phyloP scores from a whole-genome alignment of 2,329 filamentous ascomycete species.

The Xylaria sp. region DNA sequence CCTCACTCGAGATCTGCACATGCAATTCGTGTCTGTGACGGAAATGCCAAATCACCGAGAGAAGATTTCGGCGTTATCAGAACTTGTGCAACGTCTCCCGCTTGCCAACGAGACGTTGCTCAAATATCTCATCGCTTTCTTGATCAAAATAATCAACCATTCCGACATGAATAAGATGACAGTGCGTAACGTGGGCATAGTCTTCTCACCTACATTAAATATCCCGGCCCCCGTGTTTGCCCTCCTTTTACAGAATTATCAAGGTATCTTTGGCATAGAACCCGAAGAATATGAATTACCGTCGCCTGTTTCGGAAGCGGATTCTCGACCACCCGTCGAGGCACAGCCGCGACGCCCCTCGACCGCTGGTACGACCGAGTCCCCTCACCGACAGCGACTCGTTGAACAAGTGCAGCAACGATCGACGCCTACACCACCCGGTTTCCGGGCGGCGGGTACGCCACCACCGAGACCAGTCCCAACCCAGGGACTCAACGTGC shows the following conservation, averaged over 20 bases:
- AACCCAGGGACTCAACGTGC: constrained; percentile 50
- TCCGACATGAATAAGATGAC: constrained; percentile 97
- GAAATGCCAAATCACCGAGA: constrained; percentile 80
- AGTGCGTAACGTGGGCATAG: constrained; percentile 95
- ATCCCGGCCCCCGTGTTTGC: constrained; percentile 96
- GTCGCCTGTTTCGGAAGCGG: constrained; percentile 55
- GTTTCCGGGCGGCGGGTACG: constrained; percentile 54
- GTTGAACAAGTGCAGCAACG: constrained; percentile 56
- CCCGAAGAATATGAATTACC: constrained; percentile 72
- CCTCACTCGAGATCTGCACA: constrained; percentile 87
- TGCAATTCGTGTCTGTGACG: constrained; percentile 86
- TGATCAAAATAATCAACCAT: constrained; percentile 93
- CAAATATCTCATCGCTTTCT: constrained; percentile 84
- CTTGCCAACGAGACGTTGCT: constrained; percentile 83
- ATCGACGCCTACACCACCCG: constrained; percentile 65
- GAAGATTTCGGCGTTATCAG: constrained; percentile 80
- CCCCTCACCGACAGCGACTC: constrained; percentile 63
- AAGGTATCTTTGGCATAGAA: constrained; percentile 81
- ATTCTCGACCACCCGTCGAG: constrained; percentile 48
- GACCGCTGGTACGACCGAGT: constrained; percentile 62
- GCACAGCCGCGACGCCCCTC: constrained; percentile 59
- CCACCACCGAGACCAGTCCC: constrained; percentile 56
- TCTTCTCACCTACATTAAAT: constrained; percentile 96
- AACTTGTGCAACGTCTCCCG: constrained; percentile 83
- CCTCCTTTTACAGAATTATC: constrained; percentile 90